Percentiles rank a stretch among this genome's conserved stretches.
Evolutionary conservation across 257 asterid species (phyloP).

Genomic region (Echites panduratus): DNA sequence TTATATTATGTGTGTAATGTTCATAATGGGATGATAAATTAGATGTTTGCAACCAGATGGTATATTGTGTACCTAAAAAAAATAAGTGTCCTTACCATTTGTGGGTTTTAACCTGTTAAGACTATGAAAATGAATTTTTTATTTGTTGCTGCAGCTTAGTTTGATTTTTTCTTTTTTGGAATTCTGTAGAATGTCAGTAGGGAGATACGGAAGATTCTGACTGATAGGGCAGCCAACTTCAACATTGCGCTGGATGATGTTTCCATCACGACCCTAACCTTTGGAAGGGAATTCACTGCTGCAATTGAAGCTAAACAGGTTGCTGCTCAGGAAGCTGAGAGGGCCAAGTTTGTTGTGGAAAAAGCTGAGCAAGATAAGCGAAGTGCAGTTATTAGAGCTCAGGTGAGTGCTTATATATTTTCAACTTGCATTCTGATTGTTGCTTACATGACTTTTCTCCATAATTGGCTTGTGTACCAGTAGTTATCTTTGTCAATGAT

Average conservation of each 20-base stretch:
- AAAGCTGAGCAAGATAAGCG: conserved; percentile 91
- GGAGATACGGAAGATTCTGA: conserved; percentile 70
- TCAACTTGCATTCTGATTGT: neutral
- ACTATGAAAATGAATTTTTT: neutral
- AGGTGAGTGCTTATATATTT: conserved; percentile 33
- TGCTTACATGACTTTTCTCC: neutral
- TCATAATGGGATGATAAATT: neutral
- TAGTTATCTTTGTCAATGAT: neutral
- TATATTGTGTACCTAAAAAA: too few species aligned
- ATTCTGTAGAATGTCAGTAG: conserved; percentile 67
- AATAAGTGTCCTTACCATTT: too few species aligned
- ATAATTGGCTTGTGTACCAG: neutral
- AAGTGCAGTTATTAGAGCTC: conserved; percentile 88
- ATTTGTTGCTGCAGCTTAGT: neutral
- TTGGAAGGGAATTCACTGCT: conserved; percentile 83
- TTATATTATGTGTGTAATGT: neutral
- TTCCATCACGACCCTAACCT: conserved; percentile 75
- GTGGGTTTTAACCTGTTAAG: neutral
- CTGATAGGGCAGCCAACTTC: conserved; percentile 81
- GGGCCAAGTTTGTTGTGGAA: conserved; percentile 90
- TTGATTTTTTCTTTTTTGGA: neutral
- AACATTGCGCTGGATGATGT: conserved; percentile 92
- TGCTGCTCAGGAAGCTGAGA: conserved; percentile 95
- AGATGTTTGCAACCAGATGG: neutral
- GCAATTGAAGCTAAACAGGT: conserved; percentile 97